Conservation (phyloP, 306 rosid species). For the Macrotyloma uniflorum region DNA sequence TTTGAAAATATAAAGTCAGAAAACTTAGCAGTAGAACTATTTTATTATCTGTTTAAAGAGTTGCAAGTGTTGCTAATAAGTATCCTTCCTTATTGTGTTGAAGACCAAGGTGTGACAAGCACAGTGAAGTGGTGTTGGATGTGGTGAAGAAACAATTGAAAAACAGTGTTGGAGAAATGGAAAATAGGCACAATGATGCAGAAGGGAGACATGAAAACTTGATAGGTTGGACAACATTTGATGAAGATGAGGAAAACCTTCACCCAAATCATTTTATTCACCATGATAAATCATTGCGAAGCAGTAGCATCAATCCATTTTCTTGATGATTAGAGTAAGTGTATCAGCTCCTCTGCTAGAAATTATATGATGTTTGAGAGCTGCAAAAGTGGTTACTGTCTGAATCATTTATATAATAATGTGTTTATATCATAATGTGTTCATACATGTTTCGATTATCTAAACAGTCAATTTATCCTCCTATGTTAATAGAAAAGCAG, state of each 20-base stretch:
- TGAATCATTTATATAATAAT: neutral
- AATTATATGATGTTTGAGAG: no score
- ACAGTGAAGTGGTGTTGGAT: constrained; percentile 12
- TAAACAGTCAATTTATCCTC: no score
- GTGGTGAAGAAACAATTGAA: neutral
- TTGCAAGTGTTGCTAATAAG: neutral
- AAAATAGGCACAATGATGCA: neutral
- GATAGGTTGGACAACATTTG: constrained; percentile 67
- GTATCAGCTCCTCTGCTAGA: constrained; percentile 15
- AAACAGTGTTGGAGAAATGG: neutral
- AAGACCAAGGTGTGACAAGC: constrained; percentile 68
- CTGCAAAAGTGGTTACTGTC: neutral
- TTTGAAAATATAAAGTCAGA: no score
- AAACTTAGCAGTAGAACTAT: neutral
- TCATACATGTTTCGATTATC: no score
- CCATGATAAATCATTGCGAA: constrained; percentile 29
- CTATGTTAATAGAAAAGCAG: no score
- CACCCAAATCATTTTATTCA: constrained; percentile 65
- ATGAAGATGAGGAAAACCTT: constrained; percentile 71
- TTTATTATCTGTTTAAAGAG: neutral
- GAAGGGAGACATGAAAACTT: constrained; percentile 39
- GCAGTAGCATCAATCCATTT: constrained; percentile 47
- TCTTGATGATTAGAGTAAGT: constrained; percentile 25
- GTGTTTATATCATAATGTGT: neutral
- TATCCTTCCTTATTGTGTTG: neutral